phyloP scores from a whole-genome alignment of 805 yeast genomes.

The Candida corydali region DNA sequence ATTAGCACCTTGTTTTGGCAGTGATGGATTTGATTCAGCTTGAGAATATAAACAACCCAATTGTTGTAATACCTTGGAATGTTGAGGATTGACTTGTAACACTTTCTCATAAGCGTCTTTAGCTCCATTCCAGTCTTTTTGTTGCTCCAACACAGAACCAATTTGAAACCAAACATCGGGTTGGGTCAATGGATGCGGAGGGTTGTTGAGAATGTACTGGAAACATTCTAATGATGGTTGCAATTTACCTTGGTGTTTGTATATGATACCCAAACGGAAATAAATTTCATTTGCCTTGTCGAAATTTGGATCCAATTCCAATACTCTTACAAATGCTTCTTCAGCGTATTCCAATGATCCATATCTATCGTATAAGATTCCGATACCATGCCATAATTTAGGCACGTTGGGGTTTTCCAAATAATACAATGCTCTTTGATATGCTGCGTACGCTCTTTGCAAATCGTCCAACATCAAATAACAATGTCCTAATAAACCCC shows the following conservation, averaged over 20 bases:
- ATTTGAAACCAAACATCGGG: constrained; percentile 99
- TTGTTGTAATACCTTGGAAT: constrained; percentile 94
- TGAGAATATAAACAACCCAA: constrained; percentile 91
- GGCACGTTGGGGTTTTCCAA: constrained; percentile 93
- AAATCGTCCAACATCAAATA: constrained; percentile 94
- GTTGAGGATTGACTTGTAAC: constrained; percentile 82
- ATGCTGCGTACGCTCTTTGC: constrained; percentile 92
- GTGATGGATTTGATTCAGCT: constrained; percentile 31
- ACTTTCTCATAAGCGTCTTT: constrained; percentile 95
- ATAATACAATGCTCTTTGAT: constrained; percentile 92
- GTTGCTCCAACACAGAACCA: constrained; percentile 92
- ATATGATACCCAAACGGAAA: constrained; percentile 92
- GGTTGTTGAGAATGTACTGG: constrained; percentile 82
- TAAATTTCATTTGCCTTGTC: constrained; percentile 96
- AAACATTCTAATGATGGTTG: constrained; percentile 90
- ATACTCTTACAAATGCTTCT: constrained; percentile 94
- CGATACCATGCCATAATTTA: constrained; percentile 97
- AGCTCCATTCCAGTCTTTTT: constrained; percentile 87
- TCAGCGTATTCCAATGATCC: constrained; percentile 97
- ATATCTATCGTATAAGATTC: constrained; percentile 91
- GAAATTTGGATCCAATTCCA: constrained; percentile 92
- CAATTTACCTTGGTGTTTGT: constrained; percentile 89
- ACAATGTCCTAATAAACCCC: constrained; percentile 97
- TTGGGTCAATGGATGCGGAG: constrained; percentile 94
- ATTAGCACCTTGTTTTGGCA: constrained; percentile 12